Percentiles rank a stretch among this genome's conserved stretches.
phyloP scores from a whole-genome alignment of 2,329 filamentous ascomycete species.

The Stagonosporopsis tanaceti region DNA sequence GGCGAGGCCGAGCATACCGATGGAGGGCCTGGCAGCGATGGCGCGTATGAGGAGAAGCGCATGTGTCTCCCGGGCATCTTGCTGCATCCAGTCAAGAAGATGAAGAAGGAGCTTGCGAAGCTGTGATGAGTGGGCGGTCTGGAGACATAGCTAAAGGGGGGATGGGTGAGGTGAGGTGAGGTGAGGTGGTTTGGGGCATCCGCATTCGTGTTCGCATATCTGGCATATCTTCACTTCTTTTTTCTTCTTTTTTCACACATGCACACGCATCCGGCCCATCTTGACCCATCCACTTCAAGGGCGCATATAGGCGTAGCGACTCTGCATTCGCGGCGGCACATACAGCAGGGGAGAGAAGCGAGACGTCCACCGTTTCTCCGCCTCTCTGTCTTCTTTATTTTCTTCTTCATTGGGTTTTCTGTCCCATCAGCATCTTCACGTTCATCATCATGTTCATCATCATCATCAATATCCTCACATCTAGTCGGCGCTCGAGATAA shows the following conservation, averaged over 20 bases:
- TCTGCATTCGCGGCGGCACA: conserved; percentile 1
- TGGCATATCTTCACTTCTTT: neutral
- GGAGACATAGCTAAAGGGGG: too few relatives aligned
- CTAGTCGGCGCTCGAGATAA: too few relatives aligned
- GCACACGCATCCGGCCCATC: neutral
- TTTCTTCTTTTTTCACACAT: neutral
- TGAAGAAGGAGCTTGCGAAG: conserved; percentile 39
- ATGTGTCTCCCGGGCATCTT: conserved; percentile 94
- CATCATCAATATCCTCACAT: too few relatives aligned
- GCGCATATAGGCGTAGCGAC: neutral
- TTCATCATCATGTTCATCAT: too few relatives aligned
- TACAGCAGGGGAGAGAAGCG: too few relatives aligned
- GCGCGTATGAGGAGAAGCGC: conserved; percentile 67
- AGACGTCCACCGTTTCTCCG: too few relatives aligned
- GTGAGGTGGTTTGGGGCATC: neutral
- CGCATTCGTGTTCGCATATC: neutral
- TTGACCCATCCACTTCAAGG: neutral
- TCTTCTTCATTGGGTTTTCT: neutral
- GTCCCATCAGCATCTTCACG: too few relatives aligned
- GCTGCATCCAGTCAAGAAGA: conserved; percentile 84
- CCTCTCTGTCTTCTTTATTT: neutral
- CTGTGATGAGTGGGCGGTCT: conserved; percentile 5
- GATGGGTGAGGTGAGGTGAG: neutral
- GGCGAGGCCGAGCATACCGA: conserved; percentile 74
- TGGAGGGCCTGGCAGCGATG: conserved; percentile 47